phyloP scores from a whole-genome alignment of 805 yeast genomes.

The Starmerella sirachaensis region DNA sequence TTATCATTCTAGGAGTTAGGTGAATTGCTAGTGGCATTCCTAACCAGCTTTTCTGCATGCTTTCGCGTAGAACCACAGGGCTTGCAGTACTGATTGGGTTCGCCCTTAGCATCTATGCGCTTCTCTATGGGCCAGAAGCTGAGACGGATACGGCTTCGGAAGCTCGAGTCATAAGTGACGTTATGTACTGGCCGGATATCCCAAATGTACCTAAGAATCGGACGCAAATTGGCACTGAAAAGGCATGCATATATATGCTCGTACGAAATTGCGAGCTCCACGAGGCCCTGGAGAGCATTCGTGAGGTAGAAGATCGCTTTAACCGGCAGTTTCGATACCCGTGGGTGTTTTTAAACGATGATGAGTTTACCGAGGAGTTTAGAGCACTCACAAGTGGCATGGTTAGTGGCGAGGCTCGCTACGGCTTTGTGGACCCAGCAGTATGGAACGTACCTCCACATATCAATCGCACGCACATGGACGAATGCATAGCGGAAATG shows the following conservation, averaged over 20 bases:
- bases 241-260: slow-evolving; percentile 79
- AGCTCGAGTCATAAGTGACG: slow-evolving; percentile 12
- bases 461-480: slow-evolving; percentile 49
- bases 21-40: no score
- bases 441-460: slow-evolving; percentile 71
- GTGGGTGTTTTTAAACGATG: slow-evolving; percentile 92
- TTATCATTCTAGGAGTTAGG: no score
- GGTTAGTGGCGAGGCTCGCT: slow-evolving; percentile 65
- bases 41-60: no score
- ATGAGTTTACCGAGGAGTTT: slow-evolving; percentile 71
- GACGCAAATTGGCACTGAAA: slow-evolving; percentile 44
- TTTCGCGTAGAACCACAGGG: no score
- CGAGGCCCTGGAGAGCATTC: slow-evolving; percentile 63
- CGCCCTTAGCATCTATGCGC: no score
- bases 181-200: slow-evolving; percentile 23
- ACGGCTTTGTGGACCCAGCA: slow-evolving; percentile 68
- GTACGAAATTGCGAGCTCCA: slow-evolving; percentile 70
- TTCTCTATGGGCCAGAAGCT: no score
- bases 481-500: slow-evolving; percentile 37
- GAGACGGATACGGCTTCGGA: no score
- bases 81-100: no score
- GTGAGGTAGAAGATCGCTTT: slow-evolving; percentile 85
- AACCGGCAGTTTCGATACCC: slow-evolving; percentile 72
- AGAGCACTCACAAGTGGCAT: slow-evolving; percentile 52
- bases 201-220: slow-evolving; percentile 21